Conservation (phyloP, 306 rosid species). For the Abrus precatorius region DNA sequence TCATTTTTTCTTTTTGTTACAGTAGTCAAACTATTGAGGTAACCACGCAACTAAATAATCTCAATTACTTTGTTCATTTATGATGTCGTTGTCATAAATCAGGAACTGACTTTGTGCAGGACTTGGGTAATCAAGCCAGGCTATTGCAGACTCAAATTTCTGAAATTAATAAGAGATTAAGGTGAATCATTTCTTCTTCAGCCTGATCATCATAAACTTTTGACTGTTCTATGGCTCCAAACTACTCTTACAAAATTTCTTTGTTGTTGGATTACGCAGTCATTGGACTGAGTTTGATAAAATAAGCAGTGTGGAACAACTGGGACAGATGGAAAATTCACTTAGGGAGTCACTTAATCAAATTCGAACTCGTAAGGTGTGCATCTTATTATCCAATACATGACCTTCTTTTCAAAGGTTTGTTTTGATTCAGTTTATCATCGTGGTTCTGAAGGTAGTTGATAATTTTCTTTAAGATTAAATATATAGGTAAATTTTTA, state of each 20-base stretch:
- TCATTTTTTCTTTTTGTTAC: constrained; percentile 47
- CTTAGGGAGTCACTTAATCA: constrained; percentile 75
- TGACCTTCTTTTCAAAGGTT: not conserved
- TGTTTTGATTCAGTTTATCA: constrained; percentile 17
- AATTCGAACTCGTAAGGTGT: constrained; percentile 76
- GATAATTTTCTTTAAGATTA: not conserved
- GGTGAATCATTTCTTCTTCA: constrained; percentile 54
- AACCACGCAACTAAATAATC: constrained; percentile 1
- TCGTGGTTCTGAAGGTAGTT: constrained; percentile 21
- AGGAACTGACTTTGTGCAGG: constrained; percentile 55
- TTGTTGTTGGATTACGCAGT: constrained; percentile 44
- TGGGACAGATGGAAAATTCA: constrained; percentile 85
- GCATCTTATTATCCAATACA: constrained; percentile 9
- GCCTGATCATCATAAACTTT: constrained; percentile 25
- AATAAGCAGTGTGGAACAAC: constrained; percentile 72
- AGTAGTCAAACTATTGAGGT: constrained; percentile 81
- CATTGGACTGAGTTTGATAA: constrained; percentile 70
- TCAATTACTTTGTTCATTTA: constrained; percentile 9
- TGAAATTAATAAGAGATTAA: constrained; percentile 72
- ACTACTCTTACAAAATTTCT: constrained; percentile 40
- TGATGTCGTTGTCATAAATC: constrained; percentile 12
- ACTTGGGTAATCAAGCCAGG: constrained; percentile 64
- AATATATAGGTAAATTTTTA: too few species aligned
- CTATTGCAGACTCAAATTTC: constrained; percentile 64
- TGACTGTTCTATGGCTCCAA: not conserved